Base-by-base conservation (phyloP, 2,329 filamentous ascomycete genomes). In the Pseudocercospora cruenta region DNA sequence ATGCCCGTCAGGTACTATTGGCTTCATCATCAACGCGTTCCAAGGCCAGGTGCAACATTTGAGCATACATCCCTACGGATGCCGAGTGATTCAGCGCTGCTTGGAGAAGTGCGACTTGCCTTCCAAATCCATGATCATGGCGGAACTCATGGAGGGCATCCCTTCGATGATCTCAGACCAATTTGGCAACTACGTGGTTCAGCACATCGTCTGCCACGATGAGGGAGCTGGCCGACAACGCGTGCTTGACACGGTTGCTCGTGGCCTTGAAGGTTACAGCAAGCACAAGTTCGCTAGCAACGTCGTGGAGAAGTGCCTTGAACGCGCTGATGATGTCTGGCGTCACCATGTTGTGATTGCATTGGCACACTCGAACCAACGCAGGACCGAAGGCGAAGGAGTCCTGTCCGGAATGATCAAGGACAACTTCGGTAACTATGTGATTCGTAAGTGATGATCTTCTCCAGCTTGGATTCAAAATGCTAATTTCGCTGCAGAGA, bases 281-380 rank as follows among this genome's bases (percentile, higher is more conserved):
- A 97, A 93, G 82, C 93, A 98, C 82, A 99, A 99, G 78, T 96
- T 92, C 75, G 94, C 95, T 0, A 97, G 94, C 75, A 98, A 99
- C 73, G 94, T 99, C 2, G 94, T 99, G 0, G 95, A 99, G 80
- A 94, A 93, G 79, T 96, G 93, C 76, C 90, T 98, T 67, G 84
- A 90, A 63, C 87, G 85, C 71, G 92, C 92, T 21, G 87, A 87
- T 0, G 82, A 86, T 21, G 83, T 89, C 59, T 91, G 96, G 76
- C 88, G 91, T 60, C 85, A 83, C 36, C 84, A 85, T 33, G 93
- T 97, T 65, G 86, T 91, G 61, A 60, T 67, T 14, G 82, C 83
- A 58, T 84, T 87, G 65, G 81, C 94, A 26, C 88, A 85, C 1
- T 83, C 84, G 1, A 86, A 87, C 62, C 84, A 86, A 7, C 64